A percentile compares a stretch with the other conserved stretches of the same genome.
phyloP scores from a whole-genome alignment of 2,329 filamentous ascomycete species.

The Cordyceps pruinosa region DNA sequence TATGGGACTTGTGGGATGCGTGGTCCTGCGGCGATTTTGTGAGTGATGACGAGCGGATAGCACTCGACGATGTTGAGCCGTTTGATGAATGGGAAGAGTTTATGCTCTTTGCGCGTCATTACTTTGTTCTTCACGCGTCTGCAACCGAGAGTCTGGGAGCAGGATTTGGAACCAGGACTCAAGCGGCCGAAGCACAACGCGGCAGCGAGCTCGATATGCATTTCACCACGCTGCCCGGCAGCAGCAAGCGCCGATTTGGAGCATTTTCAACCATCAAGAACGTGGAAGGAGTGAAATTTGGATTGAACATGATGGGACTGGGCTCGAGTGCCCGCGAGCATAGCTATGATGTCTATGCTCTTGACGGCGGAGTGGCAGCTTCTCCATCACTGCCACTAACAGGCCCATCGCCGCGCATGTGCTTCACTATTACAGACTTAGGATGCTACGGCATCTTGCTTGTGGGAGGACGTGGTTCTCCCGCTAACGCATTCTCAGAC shows the following conservation, averaged over 20 bases:
- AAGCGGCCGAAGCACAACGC: neutral
- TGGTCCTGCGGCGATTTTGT: constrained; percentile 70
- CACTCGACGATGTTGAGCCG: constrained; percentile 65
- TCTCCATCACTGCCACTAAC: constrained; percentile 22
- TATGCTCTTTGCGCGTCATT: constrained; percentile 75
- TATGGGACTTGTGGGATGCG: constrained; percentile 71
- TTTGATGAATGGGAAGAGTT: constrained; percentile 98
- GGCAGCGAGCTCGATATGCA: neutral
- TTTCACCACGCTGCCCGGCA: neutral
- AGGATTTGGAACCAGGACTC: neutral
- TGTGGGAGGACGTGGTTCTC: constrained; percentile 72
- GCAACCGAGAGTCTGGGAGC: constrained; percentile 11
- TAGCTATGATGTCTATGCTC: constrained; percentile 45
- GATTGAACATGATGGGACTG: constrained; percentile 38
- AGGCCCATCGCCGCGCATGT: constrained; percentile 49
- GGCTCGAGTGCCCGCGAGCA: constrained; percentile 38
- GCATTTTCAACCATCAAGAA: constrained; percentile 39
- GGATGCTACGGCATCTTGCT: constrained; percentile 54
- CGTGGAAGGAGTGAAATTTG: constrained; percentile 35
- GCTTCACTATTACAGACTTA: constrained; percentile 67
- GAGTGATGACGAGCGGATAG: constrained; percentile 47
- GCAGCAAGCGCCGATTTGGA: constrained; percentile 50
- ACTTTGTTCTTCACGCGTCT: constrained; percentile 65
- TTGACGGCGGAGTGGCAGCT: constrained; percentile 15
- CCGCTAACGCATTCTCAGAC: constrained; percentile 59